A percentile compares a stretch with the other conserved stretches of the same genome.
Evolutionary conservation across 2,329 filamentous ascomycete genomes (phyloP).

Genomic region (Coniochaeta ligniaria): DNA sequence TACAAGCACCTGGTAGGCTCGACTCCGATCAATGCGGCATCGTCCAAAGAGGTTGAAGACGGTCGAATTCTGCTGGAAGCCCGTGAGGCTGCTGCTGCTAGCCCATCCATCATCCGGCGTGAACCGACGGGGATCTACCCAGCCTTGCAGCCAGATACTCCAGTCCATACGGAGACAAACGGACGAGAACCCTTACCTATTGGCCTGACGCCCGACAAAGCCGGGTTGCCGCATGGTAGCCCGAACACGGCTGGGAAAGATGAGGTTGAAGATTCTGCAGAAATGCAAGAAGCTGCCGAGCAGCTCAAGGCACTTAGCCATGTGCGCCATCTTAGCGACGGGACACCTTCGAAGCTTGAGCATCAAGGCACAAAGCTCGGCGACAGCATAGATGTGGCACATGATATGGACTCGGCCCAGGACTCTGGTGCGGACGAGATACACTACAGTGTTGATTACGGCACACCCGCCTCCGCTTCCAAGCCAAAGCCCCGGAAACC

Average conservation of each 20-base stretch:
- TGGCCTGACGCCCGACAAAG: neutral
- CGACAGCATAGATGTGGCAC: conserved; percentile 18
- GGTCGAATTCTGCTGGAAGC: conserved; percentile 49
- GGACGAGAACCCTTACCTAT: conserved; percentile 10
- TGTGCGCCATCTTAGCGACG: conserved; percentile 48
- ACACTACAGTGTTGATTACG: conserved; percentile 23
- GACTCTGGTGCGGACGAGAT: conserved; percentile 33
- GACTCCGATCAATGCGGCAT: conserved; percentile 33
- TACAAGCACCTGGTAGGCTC: conserved; percentile 52
- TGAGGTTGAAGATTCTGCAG: conserved; percentile 55
- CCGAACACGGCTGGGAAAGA: conserved; percentile 30
- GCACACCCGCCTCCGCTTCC: conserved; percentile 21
- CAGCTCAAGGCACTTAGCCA: conserved; percentile 60
- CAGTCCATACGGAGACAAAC: conserved; percentile 11
- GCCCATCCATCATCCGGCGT: conserved; percentile 17
- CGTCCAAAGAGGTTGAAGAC: conserved; percentile 48
- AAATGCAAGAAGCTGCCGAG: conserved; percentile 63
- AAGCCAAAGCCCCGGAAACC: neutral
- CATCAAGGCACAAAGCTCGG: conserved; percentile 19
- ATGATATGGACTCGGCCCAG: conserved; percentile 30
- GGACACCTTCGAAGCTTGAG: conserved; percentile 23
- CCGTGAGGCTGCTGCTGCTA: conserved; percentile 35
- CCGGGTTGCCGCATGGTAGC: conserved; percentile 5
- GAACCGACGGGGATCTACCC: conserved; percentile 11
- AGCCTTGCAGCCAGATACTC: conserved; percentile 11